phyloP scores from a whole-genome alignment of 257 asterid species.

The Solanum stenotomum region DNA sequence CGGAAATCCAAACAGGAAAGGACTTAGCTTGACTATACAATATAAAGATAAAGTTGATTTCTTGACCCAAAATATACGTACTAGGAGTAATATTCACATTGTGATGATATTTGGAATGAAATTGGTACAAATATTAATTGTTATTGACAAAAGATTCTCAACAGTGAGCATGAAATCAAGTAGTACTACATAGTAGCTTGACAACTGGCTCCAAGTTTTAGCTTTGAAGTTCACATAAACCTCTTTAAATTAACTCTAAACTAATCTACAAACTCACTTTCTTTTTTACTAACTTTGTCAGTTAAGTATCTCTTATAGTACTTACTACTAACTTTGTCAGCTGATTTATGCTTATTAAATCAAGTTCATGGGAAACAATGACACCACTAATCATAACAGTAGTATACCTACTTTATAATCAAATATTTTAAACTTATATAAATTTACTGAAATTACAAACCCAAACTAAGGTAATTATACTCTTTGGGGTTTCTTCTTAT shows the following conservation, averaged over 20 bases:
- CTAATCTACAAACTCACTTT: not conserved
- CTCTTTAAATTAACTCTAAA: constrained; percentile 1
- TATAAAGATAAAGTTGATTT: not conserved
- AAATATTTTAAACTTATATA: not conserved
- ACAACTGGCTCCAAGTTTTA: constrained; percentile 11
- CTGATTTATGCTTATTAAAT: not conserved
- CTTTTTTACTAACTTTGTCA: not conserved
- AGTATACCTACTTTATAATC: not conserved
- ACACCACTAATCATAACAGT: not conserved
- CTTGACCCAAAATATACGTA: not conserved
- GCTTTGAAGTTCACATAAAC: not conserved
- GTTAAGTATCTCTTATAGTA: not conserved
- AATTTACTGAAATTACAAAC: not conserved
- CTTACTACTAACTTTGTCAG: not conserved
- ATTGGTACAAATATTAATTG: not conserved
- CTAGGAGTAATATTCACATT: not conserved
- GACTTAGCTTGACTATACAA: not conserved
- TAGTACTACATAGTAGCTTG: not conserved
- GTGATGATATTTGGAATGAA: not conserved
- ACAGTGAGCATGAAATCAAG: constrained; percentile 7
- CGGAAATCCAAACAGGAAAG: not conserved
- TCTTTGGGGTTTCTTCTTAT: not conserved
- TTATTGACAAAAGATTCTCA: constrained; percentile 22
- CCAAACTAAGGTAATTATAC: not conserved
- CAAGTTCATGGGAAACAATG: not conserved